These are phyloP conservation scores for Daldinia eschscholtzii DNA, from an alignment of 2,329 filamentous ascomycete species.

Conservation along the genomic window DNA sequence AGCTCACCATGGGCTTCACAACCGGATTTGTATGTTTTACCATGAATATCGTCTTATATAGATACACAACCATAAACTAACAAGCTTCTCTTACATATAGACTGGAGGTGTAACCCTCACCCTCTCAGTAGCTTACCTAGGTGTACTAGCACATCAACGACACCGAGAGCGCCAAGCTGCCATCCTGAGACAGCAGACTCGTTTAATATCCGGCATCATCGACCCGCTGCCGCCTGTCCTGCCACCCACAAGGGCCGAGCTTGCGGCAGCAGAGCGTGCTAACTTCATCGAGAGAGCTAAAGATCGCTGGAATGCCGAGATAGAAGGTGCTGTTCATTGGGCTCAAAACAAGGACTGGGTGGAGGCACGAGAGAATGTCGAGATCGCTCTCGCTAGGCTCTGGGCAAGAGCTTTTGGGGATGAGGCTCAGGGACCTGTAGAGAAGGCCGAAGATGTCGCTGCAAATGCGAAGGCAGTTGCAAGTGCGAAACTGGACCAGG, in stretches of 20 bases:
- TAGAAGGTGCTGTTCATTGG: slow-evolving; percentile 75
- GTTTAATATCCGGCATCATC: slow-evolving; percentile 65
- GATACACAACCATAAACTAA: slow-evolving; percentile 1
- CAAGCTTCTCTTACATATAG: slow-evolving; percentile 56
- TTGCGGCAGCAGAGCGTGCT: slow-evolving; percentile 64
- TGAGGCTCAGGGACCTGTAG: slow-evolving; percentile 49
- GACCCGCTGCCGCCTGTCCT: slow-evolving; percentile 61
- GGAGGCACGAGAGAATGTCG: slow-evolving; percentile 69
- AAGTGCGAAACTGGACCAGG: slow-evolving; percentile 52
- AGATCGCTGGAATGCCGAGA: slow-evolving; percentile 81
- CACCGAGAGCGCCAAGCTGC: slow-evolving; percentile 72
- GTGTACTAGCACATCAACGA: slow-evolving; percentile 76
- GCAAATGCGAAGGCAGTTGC: slow-evolving; percentile 42
- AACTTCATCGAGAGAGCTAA: slow-evolving; percentile 76
- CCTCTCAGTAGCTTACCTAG: slow-evolving; percentile 78
- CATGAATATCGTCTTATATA: neutral
- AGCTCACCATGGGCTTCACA: slow-evolving; percentile 75
- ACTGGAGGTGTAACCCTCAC: slow-evolving; percentile 82
- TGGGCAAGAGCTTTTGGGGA: slow-evolving; percentile 58
- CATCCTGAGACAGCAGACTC: slow-evolving; percentile 68
- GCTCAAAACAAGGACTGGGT: slow-evolving; percentile 76
- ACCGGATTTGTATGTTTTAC: slow-evolving; percentile 75
- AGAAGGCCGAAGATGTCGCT: slow-evolving; percentile 37
- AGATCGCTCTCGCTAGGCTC: slow-evolving; percentile 61
- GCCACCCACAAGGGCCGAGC: slow-evolving; percentile 64